phyloP scores from a whole-genome alignment of 257 asterid species.

The Ballota nigra region DNA sequence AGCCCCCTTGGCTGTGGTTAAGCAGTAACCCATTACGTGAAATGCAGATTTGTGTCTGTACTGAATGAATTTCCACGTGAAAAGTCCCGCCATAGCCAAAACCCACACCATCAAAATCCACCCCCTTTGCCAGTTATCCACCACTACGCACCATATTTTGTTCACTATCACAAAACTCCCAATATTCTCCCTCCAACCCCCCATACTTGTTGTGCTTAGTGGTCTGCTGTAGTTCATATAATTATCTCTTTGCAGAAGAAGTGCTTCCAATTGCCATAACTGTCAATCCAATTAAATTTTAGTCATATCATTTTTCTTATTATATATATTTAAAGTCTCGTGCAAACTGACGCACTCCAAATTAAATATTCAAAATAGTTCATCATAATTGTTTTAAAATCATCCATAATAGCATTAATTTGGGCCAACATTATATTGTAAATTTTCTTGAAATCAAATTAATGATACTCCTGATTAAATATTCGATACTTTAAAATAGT shows the following conservation, averaged over 20 bases:
- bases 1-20: constrained; percentile 88
- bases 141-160: constrained; percentile 18
- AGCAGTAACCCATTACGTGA: constrained; percentile 77
- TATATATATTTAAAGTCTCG: too few species aligned
- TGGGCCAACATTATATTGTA: too few species aligned
- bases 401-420: too few species aligned
- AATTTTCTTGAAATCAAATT: too few species aligned
- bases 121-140: constrained; percentile 84
- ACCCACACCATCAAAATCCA: constrained; percentile 67
- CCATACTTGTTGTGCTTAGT: constrained; percentile 60
- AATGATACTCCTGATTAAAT: too few species aligned
- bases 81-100: constrained; percentile 58
- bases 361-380: too few species aligned
- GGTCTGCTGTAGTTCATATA: constrained; percentile 91
- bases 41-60: constrained; percentile 58
- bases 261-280: constrained; percentile 95
- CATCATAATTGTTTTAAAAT: too few species aligned
- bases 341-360: too few species aligned
- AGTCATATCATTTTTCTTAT: not conserved
- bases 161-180: constrained; percentile 28
- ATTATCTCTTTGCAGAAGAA: constrained; percentile 72
- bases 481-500: too few species aligned
- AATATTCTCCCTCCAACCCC: constrained; percentile 68
- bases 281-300: constrained; percentile 10
- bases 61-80: constrained; percentile 79